A percentile compares a stretch with the other conserved stretches of the same genome.
These are phyloP conservation scores for Penicillium taxi DNA, from an alignment of 495 filamentous ascomycete genomes.

Conservation along the genomic window DNA sequence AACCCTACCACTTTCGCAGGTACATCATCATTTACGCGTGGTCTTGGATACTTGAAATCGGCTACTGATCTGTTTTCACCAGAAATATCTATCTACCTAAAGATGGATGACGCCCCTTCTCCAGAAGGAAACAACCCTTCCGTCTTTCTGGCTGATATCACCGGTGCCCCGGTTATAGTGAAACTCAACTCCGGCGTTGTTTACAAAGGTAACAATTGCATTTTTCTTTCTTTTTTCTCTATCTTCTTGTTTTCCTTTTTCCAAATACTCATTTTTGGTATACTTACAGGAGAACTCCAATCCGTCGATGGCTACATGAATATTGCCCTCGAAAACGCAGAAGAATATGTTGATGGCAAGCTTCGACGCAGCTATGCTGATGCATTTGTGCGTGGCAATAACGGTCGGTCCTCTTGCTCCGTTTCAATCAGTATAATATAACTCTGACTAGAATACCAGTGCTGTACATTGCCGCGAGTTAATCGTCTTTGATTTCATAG, in stretches of 20 bases:
- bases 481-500: slow-evolving; percentile 6
- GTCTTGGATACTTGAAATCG: no score
- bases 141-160: slow-evolving; percentile 83
- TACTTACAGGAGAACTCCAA: slow-evolving; percentile 68
- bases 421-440: neutral
- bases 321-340: slow-evolving; percentile 89
- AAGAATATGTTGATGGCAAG: slow-evolving; percentile 80
- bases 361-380: slow-evolving; percentile 80
- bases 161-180: slow-evolving; percentile 83
- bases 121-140: slow-evolving; percentile 81
- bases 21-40: no score
- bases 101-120: slow-evolving; percentile 66
- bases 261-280: slow-evolving; percentile 3
- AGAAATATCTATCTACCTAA: neutral
- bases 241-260: neutral
- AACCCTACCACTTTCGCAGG: no score
- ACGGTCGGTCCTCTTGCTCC: slow-evolving; percentile 49
- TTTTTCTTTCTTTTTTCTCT: neutral
- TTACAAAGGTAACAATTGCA: slow-evolving; percentile 64
- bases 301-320: slow-evolving; percentile 99
- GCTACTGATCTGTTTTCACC: neutral
- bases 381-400: slow-evolving; percentile 94
- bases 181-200: slow-evolving; percentile 94
- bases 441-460: no score
- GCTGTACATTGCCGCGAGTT: slow-evolving; percentile 36